A percentile compares a stretch with the other conserved stretches of the same genome.
These are phyloP conservation scores for Corrigiola litoralis DNA, from an alignment of 179 eudicot genomes.

Conservation along the genomic window DNA sequence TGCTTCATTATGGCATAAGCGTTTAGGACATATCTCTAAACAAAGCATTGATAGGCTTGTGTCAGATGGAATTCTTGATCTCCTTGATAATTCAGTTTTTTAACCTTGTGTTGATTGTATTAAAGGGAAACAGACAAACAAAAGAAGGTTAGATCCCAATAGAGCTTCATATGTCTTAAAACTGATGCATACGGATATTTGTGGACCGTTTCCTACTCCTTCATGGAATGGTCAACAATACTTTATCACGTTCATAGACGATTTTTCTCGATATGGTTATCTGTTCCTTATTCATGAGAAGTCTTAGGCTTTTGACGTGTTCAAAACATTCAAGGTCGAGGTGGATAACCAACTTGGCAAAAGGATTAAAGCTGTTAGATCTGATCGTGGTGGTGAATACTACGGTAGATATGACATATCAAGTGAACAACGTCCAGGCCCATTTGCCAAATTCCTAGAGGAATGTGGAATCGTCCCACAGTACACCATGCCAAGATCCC, in stretches of 20 bases:
- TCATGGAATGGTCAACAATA: conserved; percentile 2
- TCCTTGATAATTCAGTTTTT: not conserved
- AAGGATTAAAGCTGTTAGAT: not conserved
- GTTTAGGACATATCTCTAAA: conserved; percentile 16
- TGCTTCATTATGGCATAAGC: not conserved
- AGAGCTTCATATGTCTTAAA: not conserved
- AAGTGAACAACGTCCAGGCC: not conserved
- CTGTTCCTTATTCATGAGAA: conserved; percentile 11
- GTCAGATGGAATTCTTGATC: not conserved
- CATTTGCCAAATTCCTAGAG: conserved; percentile 8
- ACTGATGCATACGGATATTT: conserved; percentile 5
- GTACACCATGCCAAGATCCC: not conserved
- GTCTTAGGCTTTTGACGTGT: conserved; percentile 1
- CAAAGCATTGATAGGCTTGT: not conserved
- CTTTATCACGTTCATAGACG: conserved; percentile 6
- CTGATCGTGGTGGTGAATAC: not conserved
- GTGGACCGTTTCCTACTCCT: not conserved
- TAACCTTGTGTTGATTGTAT: not conserved
- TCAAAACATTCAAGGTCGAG: conserved; percentile 5
- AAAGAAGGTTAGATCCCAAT: not conserved
- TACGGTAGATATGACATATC: conserved; percentile 4
- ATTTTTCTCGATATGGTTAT: conserved; percentile 10
- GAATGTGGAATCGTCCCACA: not conserved
- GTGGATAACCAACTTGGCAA: conserved; percentile 7
- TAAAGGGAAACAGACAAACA: conserved; percentile 5